Evolutionary conservation across 2,329 filamentous ascomycete species (phyloP), one percentile per base, ranked within the genome.

Genomic region (Aplosporella prunicola): DNA sequence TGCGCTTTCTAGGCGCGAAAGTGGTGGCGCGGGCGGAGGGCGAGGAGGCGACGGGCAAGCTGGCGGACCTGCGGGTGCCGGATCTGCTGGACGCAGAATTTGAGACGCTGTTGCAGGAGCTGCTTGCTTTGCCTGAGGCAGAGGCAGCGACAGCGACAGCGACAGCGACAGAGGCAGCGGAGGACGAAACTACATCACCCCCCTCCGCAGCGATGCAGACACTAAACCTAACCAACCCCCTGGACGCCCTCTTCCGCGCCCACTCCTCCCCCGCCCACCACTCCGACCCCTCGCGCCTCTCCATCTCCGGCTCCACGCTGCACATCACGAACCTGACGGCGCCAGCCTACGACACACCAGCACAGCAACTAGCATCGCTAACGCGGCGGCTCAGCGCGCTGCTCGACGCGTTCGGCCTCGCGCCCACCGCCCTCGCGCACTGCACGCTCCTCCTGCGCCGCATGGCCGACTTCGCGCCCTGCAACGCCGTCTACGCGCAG

Each of bases 401-500:
- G 15, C 52, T 65, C 10, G 35, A 40, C n/a, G 41, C 40, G 20
- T 45, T 48, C 36, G 42, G 49, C 11, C 48, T 60, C 17, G 40
- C 44, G 9, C 47, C 56, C 14, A 32, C 46, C 9, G 39, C 46
- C 14, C 47, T 63, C 13, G 54, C 61, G 18, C 60, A 59, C 41
- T 72, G 68, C 24, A 74, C 71, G 1, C 67, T 96, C 35, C 63
- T 93, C 32, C 73, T 98, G 22, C 77, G 81, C 35, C 71, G 71
- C 40, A 95, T 96, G 82, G 57, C 72, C 14, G 78, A 87, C 59
- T 98, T 96, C 57, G 67, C 76, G 0, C 51, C 64, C 11, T 67
- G 94, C 48, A 96, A 96, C 59, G 58, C 66, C 17, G 64, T 82
- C 44, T 98, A 96, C 58, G 78, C 76, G 5, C 67, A 71, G 7